Evolutionary conservation across 1,139 yeast genomes (phyloP), one percentile per base, ranked within the genome.

Genomic region (Nakaseomyces sp.): DNA sequence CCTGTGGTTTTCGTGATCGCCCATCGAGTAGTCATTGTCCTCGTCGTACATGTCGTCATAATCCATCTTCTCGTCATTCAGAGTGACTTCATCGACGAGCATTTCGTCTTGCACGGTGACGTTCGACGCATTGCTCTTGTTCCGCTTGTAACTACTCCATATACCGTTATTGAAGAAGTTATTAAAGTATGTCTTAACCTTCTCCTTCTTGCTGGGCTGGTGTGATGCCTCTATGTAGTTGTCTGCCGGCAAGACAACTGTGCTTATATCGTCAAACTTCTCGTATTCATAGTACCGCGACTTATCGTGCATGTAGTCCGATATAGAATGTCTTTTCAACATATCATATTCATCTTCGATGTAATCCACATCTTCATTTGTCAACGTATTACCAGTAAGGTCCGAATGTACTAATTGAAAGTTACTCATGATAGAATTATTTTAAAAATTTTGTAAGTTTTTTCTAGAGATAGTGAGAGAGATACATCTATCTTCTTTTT

Each of bases 371-470:
- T 10, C 7, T 9, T 32, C 13, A 18, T 33, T 31, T 36, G 37
- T 41, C 10, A 50, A 29, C 4, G 53, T 50, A 18, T 47, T 50
- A 20, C 53, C 53, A 3, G 53, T 50, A 16, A 50, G 41, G 37
- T 50, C 51, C 25, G 38, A 35, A 22, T 35, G 38, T 9, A 35
- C 38, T 22, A 35, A 16, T 16, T 35, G 38, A 22, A 35, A 22
- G 16, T n/a, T 39, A 15, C 16, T 32, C 42, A 29, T 29, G n/a
- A 1, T 26, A 9, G 29, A 9, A 8, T 26, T 26, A n/a, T n/a
- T n/a, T n/a, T n/a, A n/a, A n/a, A n/a, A n/a, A n/a, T n/a, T n/a
- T n/a, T n/a, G n/a, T n/a, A n/a, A n/a, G n/a, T n/a, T n/a, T n/a
- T n/a, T n/a, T n/a, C n/a, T n/a, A n/a, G n/a, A n/a, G n/a, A n/a